Conservation (phyloP, 1,284 basidiomycete species). For the Schizophyllum commune region DNA sequence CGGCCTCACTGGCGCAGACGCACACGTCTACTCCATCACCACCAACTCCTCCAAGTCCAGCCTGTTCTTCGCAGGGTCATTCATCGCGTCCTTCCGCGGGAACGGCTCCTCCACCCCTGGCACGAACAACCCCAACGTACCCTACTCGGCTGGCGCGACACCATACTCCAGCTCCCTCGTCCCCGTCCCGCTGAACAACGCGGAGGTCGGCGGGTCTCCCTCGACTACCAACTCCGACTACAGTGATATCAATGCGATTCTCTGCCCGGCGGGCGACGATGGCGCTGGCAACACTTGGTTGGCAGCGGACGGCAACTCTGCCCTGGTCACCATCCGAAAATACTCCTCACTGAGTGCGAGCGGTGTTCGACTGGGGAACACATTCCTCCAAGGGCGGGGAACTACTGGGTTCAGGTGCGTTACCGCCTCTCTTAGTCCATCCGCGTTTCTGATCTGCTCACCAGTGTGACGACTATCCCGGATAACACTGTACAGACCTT, state of each 20-base stretch:
- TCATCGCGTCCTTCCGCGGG: constrained; percentile 66
- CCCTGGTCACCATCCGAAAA: constrained; percentile 70
- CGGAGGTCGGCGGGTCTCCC: constrained; percentile 66
- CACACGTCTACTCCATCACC: constrained; percentile 71
- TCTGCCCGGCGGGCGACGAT: constrained; percentile 79
- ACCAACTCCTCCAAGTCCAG: constrained; percentile 65
- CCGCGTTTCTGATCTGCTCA: constrained; percentile 6
- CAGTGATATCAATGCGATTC: constrained; percentile 62
- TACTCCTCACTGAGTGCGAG: constrained; percentile 66
- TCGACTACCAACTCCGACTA: constrained; percentile 61
- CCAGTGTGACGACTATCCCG: constrained; percentile 77
- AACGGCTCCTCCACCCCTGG: constrained; percentile 45
- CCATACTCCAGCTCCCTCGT: constrained; percentile 88
- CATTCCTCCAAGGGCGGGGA: constrained; percentile 72
- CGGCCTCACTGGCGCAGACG: constrained; percentile 68
- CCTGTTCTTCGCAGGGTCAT: constrained; percentile 85
- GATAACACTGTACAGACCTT: constrained; percentile 79
- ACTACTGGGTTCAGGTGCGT: constrained; percentile 81
- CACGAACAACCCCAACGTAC: constrained; percentile 70
- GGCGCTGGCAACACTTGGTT: constrained; percentile 84
- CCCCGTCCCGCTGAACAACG: constrained; percentile 68
- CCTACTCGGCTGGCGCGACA: constrained; percentile 69
- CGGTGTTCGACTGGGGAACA: constrained; percentile 88
- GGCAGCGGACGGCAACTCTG: constrained; percentile 60
- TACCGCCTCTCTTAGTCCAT: constrained; percentile 2